Evolutionary conservation across 352 stramenopile genomes (phyloP), one percentile per base, ranked within the genome.

Genomic region (Globisporangium paddicum): DNA sequence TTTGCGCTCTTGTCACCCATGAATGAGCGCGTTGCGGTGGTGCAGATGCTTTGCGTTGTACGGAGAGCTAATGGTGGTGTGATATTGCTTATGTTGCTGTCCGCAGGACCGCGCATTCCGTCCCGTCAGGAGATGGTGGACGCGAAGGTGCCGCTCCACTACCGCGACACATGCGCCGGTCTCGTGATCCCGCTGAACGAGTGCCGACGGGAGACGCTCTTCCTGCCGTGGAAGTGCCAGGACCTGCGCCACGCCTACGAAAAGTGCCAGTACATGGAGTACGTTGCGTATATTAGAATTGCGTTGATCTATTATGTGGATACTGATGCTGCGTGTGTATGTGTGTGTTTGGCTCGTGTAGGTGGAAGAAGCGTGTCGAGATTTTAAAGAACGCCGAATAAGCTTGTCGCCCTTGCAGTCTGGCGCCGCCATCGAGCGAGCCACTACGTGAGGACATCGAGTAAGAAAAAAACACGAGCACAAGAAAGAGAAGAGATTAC

Each of bases 161-260:
- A 94, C 77, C 93, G 96, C 53, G 96, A 99, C 78, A 96, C 80
- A 42, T 99, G 96, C 71, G 93, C 91, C 35, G 93, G 98, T 50
- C 74, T 98, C 35, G 76, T 99, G 37, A 97, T 99, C 57, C 82
- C 87, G 58, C 73, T 99, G 46, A 99, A 99, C 74, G 87, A 98
- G 68, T 97, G 90, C 73, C 92, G 96, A 75, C 90, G 90, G 56
- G 78, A 96, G 58, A 98, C 91, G 42, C 87, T 90, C 51, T 98
- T 91, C 71, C 77, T 97, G 63, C 95, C 95, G 50, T 98, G 93
- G 77, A 92, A 98, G 72, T 99, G 96, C 76, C 82, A 91, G 69
- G 94, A 99, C 71, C 74, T 98, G 73, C 90, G 95, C 72, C 96
- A 99, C 78, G 97, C 91, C 30, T 99, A 99, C 75, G 96, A 99